Base-by-base conservation (phyloP, 371 early-diverging fungal genomes). In the Actinomortierella wolfii region DNA sequence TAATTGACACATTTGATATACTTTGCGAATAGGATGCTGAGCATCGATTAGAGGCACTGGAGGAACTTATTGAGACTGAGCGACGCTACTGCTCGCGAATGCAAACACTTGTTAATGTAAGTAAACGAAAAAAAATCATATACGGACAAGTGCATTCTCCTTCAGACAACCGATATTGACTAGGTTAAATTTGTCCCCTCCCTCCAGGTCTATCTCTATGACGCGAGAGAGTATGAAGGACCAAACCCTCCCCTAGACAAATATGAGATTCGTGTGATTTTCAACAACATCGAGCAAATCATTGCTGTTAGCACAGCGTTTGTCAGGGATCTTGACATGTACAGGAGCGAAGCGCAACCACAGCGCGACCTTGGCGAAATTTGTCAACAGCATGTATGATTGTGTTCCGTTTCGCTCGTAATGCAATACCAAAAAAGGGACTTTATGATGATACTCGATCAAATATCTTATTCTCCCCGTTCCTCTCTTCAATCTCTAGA, bases 221-320 rank as follows among this genome's bases (percentile, higher is more conserved):
- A 65, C 17, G 71, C 61, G 2, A 57, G 52, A 8, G 17, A 47
- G 3, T 47, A 18, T 47, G 20, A 18, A 21, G 47, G 47, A 8
- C 21, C 47, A 47, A 47, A 20, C 8, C 18, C 11, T 15, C 47
- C 47, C 24, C 11, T 34, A 11, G 56, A 61, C 39, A 70, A 70
- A 24, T 70, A 70, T 20, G 71, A 70, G 56, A 54, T 70, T 2
- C 54, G 65, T 15, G 51, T 61, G 9, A 57, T 70, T 2, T 70
- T 70, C 26, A 64, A 60, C 46, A 70, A 70, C 45, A 64, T 64
- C 41, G 64, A 70, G 20, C 61, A 64, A 25, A 61, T 70, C 28
- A 17, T 57, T 11, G 39, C 57, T 2, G 65, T 49, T 11, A 70
- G 65, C 25, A 55, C 61, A 9, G 51, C 57, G 0, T 70, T 70